Conservation (phyloP, 1,284 basidiomycete species). For the Ceratorhiza oryzae-sativae region DNA sequence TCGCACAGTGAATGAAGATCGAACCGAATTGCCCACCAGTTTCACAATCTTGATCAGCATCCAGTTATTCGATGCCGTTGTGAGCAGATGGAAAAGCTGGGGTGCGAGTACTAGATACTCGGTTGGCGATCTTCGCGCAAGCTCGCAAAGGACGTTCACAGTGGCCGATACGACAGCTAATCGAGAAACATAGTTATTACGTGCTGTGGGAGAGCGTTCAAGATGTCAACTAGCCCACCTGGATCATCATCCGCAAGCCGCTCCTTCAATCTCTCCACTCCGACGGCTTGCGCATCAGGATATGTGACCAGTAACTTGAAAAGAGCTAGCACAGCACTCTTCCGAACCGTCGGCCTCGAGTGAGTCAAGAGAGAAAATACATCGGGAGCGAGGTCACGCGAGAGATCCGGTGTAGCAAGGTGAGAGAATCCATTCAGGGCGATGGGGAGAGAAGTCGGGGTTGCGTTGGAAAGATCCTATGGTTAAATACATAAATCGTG, state of each 20-base stretch:
- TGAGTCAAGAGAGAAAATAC: constrained; percentile 90
- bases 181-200: no score
- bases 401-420: constrained; percentile 87
- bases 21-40: constrained; percentile 64
- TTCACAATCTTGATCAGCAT: constrained; percentile 99
- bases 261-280: constrained; percentile 78
- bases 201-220: neutral
- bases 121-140: constrained; percentile 78
- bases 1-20: neutral
- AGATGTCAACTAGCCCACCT: constrained; percentile 55
- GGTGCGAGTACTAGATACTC: constrained; percentile 88
- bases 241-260: constrained; percentile 86
- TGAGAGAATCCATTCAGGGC: constrained; percentile 88
- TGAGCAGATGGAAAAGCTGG: constrained; percentile 92
- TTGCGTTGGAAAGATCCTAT: constrained; percentile 82
- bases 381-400: constrained; percentile 87
- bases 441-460: constrained; percentile 76
- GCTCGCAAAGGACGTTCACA: constrained; percentile 93
- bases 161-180: constrained; percentile 92
- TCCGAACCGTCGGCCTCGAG: constrained; percentile 85
- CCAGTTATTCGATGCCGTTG: constrained; percentile 97
- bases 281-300: constrained; percentile 74
- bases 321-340: constrained; percentile 84
- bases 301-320: constrained; percentile 81
- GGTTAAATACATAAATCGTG: constrained; percentile 6